These are phyloP conservation scores for Echeveria elegans DNA, from an alignment of 164 flowering plant genomes.

Conservation along the genomic window DNA sequence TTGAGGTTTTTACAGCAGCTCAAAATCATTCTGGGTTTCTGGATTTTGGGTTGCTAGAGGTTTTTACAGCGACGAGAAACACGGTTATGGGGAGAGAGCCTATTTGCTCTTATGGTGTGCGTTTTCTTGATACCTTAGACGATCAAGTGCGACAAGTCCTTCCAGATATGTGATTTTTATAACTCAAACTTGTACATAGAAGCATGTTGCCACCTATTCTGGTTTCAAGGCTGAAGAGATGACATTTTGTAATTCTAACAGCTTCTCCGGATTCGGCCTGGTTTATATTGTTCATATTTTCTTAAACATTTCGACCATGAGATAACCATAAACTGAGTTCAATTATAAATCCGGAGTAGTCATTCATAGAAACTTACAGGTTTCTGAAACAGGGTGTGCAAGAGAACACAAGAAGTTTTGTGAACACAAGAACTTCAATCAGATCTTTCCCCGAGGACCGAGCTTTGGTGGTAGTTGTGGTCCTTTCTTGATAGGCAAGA, in stretches of 20 bases:
- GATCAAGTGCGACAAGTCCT: neutral
- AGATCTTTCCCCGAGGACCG: conserved; percentile 91
- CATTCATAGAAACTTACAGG: neutral
- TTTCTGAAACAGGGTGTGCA: neutral
- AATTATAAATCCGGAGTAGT: neutral
- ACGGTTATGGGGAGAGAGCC: no score
- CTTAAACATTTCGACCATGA: neutral
- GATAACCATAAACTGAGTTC: neutral
- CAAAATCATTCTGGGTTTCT: neutral
- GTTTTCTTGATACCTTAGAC: neutral
- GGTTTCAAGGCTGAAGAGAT: neutral
- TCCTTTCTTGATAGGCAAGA: conserved; percentile 85
- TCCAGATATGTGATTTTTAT: neutral
- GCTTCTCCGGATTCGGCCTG: neutral
- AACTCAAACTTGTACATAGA: neutral
- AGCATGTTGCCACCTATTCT: neutral
- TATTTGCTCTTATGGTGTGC: neutral
- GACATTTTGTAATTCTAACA: neutral
- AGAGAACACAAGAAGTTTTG: neutral
- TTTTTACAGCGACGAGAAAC: neutral
- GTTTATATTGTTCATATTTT: no score
- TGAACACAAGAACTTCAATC: no score
- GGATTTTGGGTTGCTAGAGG: neutral
- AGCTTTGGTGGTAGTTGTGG: conserved; percentile 92
- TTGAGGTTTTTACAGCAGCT: neutral